Evolutionary conservation across 176 grass and related monocot species (phyloP), one percentile per base, ranked within the genome.

Genomic region (Oryza meridionalis): DNA sequence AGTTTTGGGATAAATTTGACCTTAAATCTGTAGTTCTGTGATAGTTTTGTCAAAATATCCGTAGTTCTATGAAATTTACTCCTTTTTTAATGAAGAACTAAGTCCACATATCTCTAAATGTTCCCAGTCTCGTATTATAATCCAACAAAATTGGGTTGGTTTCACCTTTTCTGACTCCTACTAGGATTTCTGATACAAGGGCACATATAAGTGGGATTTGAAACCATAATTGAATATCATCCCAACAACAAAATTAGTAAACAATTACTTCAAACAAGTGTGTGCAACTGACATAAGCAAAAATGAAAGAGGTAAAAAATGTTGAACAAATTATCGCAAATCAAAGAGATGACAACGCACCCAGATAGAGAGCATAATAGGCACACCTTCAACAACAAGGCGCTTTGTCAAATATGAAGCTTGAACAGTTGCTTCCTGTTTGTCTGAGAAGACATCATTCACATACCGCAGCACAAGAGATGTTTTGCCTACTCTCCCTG

Each of bases 331-430:
- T 47, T 77, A 73, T 43, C 12, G 50, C 17, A 67, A 76, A 80
- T 65, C 14, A 77, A 86, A 81, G 88, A 89, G 79, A 91, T 77
- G 61, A 86, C 32, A 71, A 93, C 81, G 42, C 84, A 93, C 94
- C 94, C 94, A 97, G 82, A 97, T 91, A 90, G 91, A 97, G 65
- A 93, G 90, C 31, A 74, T 93, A 88, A 97, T 79, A 93, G 91
- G 88, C 84, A 93, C 86, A 89, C 88, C 91, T 85, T 93, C 91
- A 83, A 93, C 88, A 69, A 91, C 63, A 81, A 91, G 81, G 78
- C 86, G 81, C 69, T 93, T 96, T 83, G 84, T 86, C 65, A 96
- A 77, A 84, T 93, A 96, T 71, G 90, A 92, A 84, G 93, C 90
- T 87, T 96, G 90, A n/a, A 95, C 83, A 0, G 90, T 96, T 78